phyloP scores from a whole-genome alignment of 2,329 filamentous ascomycete genomes.

The Grosmannia huntii region DNA sequence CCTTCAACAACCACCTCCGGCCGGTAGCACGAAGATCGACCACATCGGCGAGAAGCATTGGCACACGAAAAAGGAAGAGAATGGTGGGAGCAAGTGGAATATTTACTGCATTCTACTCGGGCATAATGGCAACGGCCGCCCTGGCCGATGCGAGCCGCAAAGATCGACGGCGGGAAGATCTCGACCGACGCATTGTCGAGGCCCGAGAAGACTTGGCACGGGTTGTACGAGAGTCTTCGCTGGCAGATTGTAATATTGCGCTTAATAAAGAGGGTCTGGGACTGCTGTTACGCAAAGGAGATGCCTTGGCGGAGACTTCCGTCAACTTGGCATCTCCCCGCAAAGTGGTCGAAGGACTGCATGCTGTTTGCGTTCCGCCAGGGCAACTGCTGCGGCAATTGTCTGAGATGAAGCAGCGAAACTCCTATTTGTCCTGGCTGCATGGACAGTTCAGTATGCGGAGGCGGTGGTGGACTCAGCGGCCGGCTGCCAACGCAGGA shows the following conservation, averaged over 20 bases:
- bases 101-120: conserved; percentile 55
- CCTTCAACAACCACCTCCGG: conserved; percentile 20
- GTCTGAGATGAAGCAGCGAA: neutral
- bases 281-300: neutral
- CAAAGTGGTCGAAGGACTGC: conserved; percentile 6
- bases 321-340: neutral
- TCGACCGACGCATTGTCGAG: conserved; percentile 48
- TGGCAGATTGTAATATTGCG: neutral
- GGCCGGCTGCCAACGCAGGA: conserved; percentile 1
- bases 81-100: conserved; percentile 38
- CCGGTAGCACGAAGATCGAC: conserved; percentile 28
- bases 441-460: conserved; percentile 7
- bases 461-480: conserved; percentile 8
- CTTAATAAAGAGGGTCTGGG: neutral
- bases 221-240: conserved; percentile 4
- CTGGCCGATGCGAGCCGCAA: conserved; percentile 49
- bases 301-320: neutral
- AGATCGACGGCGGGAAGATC: conserved; percentile 41
- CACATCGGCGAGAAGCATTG: conserved; percentile 21
- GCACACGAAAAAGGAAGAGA: conserved; percentile 27
- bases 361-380: conserved; percentile 7
- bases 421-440: conserved; percentile 8
- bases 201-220: conserved; percentile 22
- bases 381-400: neutral
- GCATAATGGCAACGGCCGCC: conserved; percentile 52